Conservation (phyloP, 805 yeast species). For the Candida saitoana region DNA sequence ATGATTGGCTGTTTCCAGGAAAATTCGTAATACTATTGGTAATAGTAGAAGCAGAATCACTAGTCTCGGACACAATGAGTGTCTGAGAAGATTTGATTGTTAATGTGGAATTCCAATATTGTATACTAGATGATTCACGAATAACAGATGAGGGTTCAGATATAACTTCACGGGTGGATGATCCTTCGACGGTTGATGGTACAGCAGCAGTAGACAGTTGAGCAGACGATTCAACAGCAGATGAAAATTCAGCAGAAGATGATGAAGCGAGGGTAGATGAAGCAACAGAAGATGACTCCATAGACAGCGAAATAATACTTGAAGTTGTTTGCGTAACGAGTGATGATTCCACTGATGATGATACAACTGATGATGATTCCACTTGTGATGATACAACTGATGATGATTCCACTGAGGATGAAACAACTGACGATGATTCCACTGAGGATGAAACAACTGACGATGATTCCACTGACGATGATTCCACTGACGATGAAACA, state of each 20-base stretch:
- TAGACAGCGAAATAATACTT: not conserved
- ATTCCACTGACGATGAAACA: not conserved
- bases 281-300: not conserved
- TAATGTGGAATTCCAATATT: too few relatives aligned
- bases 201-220: not conserved
- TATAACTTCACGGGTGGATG: not conserved
- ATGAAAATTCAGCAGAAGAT: not conserved
- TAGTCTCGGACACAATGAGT: too few relatives aligned
- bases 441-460: not conserved
- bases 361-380: not conserved
- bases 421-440: not conserved
- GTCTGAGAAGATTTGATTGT: too few relatives aligned
- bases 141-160: not conserved
- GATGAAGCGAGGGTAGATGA: not conserved
- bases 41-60: too few relatives aligned
- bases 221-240: not conserved
- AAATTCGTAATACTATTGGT: too few relatives aligned
- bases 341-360: not conserved
- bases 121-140: too few relatives aligned
- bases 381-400: not conserved
- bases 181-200: not conserved
- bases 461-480: not conserved
- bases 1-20: too few relatives aligned
- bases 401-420: not conserved
- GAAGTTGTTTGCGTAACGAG: too few relatives aligned